These are phyloP conservation scores for Penicillium dipodomyicola DNA, from an alignment of 495 filamentous ascomycete species.

Conservation along the genomic window DNA sequence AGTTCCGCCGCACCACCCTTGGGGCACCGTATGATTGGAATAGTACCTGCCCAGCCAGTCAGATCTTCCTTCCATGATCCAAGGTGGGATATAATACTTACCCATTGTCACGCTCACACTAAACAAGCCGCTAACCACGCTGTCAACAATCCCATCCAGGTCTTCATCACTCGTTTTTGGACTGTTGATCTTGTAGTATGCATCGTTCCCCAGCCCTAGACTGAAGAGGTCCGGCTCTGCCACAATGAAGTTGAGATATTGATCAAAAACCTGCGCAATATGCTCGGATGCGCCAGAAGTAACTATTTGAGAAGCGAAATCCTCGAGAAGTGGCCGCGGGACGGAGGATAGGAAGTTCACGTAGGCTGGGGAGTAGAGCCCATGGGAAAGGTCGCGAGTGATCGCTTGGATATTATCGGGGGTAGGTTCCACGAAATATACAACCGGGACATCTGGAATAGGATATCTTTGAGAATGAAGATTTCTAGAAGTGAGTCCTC, in stretches of 20 bases:
- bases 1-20: constrained; percentile 91
- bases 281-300: constrained; percentile 78
- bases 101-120: constrained; percentile 98
- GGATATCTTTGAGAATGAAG: constrained; percentile 79
- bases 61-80: background rate
- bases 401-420: constrained; percentile 75
- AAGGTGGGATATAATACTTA: constrained; percentile 33
- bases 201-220: constrained; percentile 80
- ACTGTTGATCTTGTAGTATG: constrained; percentile 94
- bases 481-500: constrained; percentile 52
- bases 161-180: constrained; percentile 85
- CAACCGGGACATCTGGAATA: constrained; percentile 93
- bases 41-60: constrained; percentile 55
- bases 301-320: constrained; percentile 88
- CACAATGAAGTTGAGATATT: constrained; percentile 97
- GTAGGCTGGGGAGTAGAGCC: constrained; percentile 89
- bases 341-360: constrained; percentile 97
- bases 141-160: constrained; percentile 80
- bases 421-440: constrained; percentile 93
- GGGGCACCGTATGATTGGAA: constrained; percentile 90
- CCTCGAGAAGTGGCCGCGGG: constrained; percentile 87
- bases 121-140: constrained; percentile 90
- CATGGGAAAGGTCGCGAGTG: constrained; percentile 80
- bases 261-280: constrained; percentile 91
- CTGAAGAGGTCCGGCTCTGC: constrained; percentile 95